Conservation (phyloP, 1,139 yeast genomes). For the Hemisphaericaspora lyxosophila region DNA sequence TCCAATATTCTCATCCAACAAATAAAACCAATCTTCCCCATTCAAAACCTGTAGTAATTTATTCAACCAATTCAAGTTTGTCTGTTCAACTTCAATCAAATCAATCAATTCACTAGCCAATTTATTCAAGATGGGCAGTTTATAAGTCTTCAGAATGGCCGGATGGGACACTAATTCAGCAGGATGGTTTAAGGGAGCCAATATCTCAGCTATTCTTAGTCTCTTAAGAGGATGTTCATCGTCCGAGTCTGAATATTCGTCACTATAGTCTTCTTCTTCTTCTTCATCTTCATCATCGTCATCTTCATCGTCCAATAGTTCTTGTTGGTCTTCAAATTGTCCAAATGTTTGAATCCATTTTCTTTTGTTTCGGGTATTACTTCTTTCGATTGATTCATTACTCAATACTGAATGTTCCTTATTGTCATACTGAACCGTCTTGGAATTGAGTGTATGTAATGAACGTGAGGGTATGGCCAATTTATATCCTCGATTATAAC, state of each 20-base stretch:
- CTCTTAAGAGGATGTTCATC: slow-evolving; percentile 37
- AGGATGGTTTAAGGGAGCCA: slow-evolving; percentile 80
- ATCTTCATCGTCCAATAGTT: too few species aligned
- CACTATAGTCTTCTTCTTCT: slow-evolving; percentile 22
- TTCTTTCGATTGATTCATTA: slow-evolving; percentile 33
- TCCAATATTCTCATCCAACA: slow-evolving; percentile 62
- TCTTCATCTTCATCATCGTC: slow-evolving; percentile 23
- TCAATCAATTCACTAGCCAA: slow-evolving; percentile 74
- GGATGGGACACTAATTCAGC: slow-evolving; percentile 75
- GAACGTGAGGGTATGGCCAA: slow-evolving; percentile 18
- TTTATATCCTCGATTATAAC: slow-evolving; percentile 40
- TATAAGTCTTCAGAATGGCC: slow-evolving; percentile 65
- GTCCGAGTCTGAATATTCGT: slow-evolving; percentile 24
- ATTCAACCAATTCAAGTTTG: slow-evolving; percentile 66
- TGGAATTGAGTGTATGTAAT: slow-evolving; percentile 28
- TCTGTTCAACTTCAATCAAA: slow-evolving; percentile 77
- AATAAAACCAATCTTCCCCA: slow-evolving; percentile 79
- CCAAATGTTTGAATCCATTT: slow-evolving; percentile 36
- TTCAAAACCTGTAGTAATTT: slow-evolving; percentile 73
- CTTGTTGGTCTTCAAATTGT: slow-evolving; percentile 8
- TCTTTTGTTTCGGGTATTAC: slow-evolving; percentile 31
- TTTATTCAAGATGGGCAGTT: slow-evolving; percentile 46
- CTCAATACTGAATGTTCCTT: slow-evolving; percentile 39
- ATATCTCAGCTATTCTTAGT: slow-evolving; percentile 50
- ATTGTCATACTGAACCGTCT: slow-evolving; percentile 46